Evolutionary conservation across 2,329 filamentous ascomycete species (phyloP).

Genomic region (Trichoderma sp.): DNA sequence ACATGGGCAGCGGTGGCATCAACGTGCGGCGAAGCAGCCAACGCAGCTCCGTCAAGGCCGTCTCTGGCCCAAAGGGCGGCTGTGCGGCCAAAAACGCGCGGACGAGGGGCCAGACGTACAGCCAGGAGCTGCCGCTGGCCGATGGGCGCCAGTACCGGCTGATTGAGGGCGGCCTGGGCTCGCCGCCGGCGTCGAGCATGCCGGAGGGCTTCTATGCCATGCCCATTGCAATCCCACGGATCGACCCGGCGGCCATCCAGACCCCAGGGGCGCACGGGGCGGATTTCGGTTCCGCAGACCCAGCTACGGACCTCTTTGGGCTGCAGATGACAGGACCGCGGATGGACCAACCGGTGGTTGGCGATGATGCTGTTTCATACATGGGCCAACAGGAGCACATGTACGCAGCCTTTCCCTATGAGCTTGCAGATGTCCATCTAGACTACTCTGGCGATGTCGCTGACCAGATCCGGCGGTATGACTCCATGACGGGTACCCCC

Average conservation of each 20-base stretch:
- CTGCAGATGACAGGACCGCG: slow-evolving; percentile 16
- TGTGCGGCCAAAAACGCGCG: slow-evolving; percentile 30
- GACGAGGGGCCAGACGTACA: slow-evolving; percentile 26
- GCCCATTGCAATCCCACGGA: slow-evolving; percentile 23
- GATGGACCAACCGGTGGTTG: slow-evolving; percentile 15
- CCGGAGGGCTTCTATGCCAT: slow-evolving; percentile 25
- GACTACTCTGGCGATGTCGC: slow-evolving; percentile 25
- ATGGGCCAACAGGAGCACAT: slow-evolving; percentile 14
- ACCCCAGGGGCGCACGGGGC: slow-evolving; percentile 19
- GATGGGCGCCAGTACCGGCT: slow-evolving; percentile 1
- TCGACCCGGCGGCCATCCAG: slow-evolving; percentile 22
- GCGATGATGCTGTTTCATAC: slow-evolving; percentile 6
- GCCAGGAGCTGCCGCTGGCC: slow-evolving; percentile 24
- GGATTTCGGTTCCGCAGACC: neutral
- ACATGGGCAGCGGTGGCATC: neutral
- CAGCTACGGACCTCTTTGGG: slow-evolving; percentile 17
- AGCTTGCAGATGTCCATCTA: slow-evolving; percentile 28
- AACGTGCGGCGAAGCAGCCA: slow-evolving; percentile 21
- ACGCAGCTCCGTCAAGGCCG: slow-evolving; percentile 31
- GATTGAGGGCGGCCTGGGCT: slow-evolving; percentile 17
- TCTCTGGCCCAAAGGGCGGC: slow-evolving; percentile 36
- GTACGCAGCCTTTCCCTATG: slow-evolving; percentile 28
- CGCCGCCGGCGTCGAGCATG: slow-evolving; percentile 24
- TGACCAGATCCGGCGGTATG: slow-evolving; percentile 2
- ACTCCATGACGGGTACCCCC: slow-evolving; percentile 6